phyloP scores from a whole-genome alignment of 768 basidiomycete species.

The Gyrodon lividus region DNA sequence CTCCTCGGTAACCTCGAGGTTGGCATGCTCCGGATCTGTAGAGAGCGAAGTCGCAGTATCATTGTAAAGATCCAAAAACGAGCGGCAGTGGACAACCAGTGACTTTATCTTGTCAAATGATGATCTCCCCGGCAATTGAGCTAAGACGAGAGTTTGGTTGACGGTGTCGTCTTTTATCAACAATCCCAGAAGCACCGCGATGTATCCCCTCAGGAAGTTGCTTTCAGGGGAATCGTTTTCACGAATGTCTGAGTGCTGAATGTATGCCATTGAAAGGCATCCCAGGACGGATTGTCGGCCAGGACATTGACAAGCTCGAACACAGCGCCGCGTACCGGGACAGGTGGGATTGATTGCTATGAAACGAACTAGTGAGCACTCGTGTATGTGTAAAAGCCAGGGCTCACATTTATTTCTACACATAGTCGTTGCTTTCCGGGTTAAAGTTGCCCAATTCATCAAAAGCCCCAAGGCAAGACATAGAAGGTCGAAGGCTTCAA shows the following conservation, averaged over 20 bases:
- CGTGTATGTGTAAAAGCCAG: background rate
- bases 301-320: slow-evolving; percentile 52
- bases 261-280: slow-evolving; percentile 51
- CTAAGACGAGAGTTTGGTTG: slow-evolving; percentile 35
- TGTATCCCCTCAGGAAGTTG: slow-evolving; percentile 66
- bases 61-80: slow-evolving; percentile 43
- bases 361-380: background rate
- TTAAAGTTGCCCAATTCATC: slow-evolving; percentile 70
- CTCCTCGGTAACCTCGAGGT: slow-evolving; percentile 8
- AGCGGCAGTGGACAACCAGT: slow-evolving; percentile 36
- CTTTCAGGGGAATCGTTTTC: slow-evolving; percentile 34
- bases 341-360: slow-evolving; percentile 56
- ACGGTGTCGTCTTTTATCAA: slow-evolving; percentile 35
- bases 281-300: slow-evolving; percentile 45
- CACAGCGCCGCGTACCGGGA: slow-evolving; percentile 46
- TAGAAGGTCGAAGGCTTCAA: slow-evolving; percentile 60
- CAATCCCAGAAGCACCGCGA: slow-evolving; percentile 69
- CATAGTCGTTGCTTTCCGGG: slow-evolving; percentile 45
- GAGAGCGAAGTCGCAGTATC: slow-evolving; percentile 32
- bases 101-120: slow-evolving; percentile 28
- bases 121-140: slow-evolving; percentile 36
- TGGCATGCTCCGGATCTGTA: slow-evolving; percentile 7
- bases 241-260: slow-evolving; percentile 30
- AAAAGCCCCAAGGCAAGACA: slow-evolving; percentile 75
- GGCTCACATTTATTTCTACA: slow-evolving; percentile 51